A percentile compares a stretch with the other conserved stretches of the same genome.
Conservation (phyloP, 1,139 yeast genomes). For the Eremothecium cymbalariae region DNA sequence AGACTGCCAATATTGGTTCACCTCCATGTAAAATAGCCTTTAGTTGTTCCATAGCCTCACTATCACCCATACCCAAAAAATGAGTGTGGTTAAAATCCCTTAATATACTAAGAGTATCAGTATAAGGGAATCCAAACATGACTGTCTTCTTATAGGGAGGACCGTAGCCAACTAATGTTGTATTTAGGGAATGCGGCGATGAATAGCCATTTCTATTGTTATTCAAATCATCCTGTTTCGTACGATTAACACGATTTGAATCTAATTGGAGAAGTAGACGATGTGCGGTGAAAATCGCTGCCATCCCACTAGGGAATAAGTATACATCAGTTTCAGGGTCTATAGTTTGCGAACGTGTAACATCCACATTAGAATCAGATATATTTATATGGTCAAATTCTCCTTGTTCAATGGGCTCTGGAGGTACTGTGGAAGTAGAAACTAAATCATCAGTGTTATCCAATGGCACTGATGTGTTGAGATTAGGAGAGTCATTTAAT, state of each 20-base stretch:
- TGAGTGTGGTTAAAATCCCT: slow-evolving; percentile 83
- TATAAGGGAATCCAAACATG: slow-evolving; percentile 92
- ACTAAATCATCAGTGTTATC: slow-evolving; percentile 8
- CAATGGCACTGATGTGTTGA: slow-evolving; percentile 7
- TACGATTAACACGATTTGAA: slow-evolving; percentile 25
- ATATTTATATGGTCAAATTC: slow-evolving; percentile 8
- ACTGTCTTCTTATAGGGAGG: slow-evolving; percentile 54
- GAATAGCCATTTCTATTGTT: slow-evolving; percentile 13
- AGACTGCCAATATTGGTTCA: slow-evolving; percentile 54
- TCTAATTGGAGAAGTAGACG: slow-evolving; percentile 45
- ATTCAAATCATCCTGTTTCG: slow-evolving; percentile 14
- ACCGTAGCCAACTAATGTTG: slow-evolving; percentile 22
- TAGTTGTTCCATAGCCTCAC: slow-evolving; percentile 55
- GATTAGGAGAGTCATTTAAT: slow-evolving; percentile 9
- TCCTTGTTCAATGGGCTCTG: slow-evolving; percentile 22
- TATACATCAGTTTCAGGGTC: slow-evolving; percentile 51
- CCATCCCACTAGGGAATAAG: slow-evolving; percentile 88
- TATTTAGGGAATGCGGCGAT: slow-evolving; percentile 10
- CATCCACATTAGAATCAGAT: background rate
- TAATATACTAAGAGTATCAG: slow-evolving; percentile 79
- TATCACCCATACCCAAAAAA: slow-evolving; percentile 80
- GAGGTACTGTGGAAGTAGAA: slow-evolving; percentile 17
- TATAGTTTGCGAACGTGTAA: slow-evolving; percentile 2
- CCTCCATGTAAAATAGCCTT: slow-evolving; percentile 57
- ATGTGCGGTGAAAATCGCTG: slow-evolving; percentile 80